phyloP scores from a whole-genome alignment of 2,329 filamentous ascomycete species.

The Gyromitra esculenta region DNA sequence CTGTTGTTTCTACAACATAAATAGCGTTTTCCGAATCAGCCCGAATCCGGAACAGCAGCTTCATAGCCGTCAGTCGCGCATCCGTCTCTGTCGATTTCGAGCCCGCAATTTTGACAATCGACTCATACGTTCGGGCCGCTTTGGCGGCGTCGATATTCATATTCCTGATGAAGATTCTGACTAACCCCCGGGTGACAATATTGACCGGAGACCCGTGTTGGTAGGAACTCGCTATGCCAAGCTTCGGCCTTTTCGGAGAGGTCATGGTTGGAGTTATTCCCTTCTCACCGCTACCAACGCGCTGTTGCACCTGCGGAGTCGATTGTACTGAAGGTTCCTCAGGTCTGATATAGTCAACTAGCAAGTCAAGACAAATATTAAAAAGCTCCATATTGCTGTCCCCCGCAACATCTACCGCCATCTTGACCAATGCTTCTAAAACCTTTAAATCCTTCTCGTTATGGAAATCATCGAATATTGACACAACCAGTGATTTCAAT shows the following conservation, averaged over 20 bases:
- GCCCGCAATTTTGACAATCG: conserved; percentile 72
- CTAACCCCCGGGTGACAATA: conserved; percentile 75
- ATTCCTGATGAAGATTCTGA: conserved; percentile 78
- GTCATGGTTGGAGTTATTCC: neutral
- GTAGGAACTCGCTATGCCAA: neutral
- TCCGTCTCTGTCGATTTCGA: conserved; percentile 71
- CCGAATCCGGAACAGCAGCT: conserved; percentile 81
- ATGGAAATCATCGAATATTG: conserved; percentile 70
- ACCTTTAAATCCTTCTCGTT: conserved; percentile 72
- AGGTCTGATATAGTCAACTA: conserved; percentile 58
- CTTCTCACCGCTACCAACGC: neutral
- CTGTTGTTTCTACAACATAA: conserved; percentile 74
- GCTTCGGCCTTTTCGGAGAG: conserved; percentile 15
- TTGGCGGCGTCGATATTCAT: conserved; percentile 75
- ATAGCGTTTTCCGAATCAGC: conserved; percentile 83
- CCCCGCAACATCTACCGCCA: conserved; percentile 73
- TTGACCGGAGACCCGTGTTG: conserved; percentile 69
- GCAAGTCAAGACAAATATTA: conserved; percentile 67
- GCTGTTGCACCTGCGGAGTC: conserved; percentile 19
- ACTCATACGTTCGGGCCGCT: conserved; percentile 70
- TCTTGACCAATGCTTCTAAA: conserved; percentile 72
- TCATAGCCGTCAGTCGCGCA: conserved; percentile 78
- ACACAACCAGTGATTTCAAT: conserved; percentile 69
- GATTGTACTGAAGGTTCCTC: conserved; percentile 43
- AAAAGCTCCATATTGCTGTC: conserved; percentile 70